A percentile compares a stretch with the other conserved stretches of the same genome.
Evolutionary conservation across 2,329 filamentous ascomycete species (phyloP).

Genomic region (Alternaria alternata): DNA sequence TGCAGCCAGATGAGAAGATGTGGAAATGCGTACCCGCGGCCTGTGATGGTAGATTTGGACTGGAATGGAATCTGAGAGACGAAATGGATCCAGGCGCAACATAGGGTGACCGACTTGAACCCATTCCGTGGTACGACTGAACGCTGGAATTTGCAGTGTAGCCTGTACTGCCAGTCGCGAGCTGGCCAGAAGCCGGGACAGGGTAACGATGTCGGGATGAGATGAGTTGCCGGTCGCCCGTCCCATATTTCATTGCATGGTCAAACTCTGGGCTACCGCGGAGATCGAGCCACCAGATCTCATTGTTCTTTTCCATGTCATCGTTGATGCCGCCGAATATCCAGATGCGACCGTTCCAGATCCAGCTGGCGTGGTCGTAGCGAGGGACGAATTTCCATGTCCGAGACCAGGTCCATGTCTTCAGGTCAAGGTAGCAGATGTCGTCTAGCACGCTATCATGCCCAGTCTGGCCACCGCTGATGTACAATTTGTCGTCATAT

Average conservation of each 20-base stretch:
- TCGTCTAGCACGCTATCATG: constrained; percentile 94
- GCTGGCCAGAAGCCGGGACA: constrained; percentile 39
- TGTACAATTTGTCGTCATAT: constrained; percentile 95
- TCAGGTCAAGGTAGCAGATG: constrained; percentile 94
- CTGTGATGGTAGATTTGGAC: constrained; percentile 84
- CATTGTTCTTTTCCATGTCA: constrained; percentile 95
- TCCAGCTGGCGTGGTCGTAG: constrained; percentile 94
- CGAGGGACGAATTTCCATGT: constrained; percentile 94
- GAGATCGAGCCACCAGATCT: constrained; percentile 97
- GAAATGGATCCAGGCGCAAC: constrained; percentile 83
- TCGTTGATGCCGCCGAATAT: constrained; percentile 94
- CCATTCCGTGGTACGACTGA: constrained; percentile 60
- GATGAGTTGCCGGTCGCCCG: constrained; percentile 53
- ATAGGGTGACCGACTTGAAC: constrained; percentile 57
- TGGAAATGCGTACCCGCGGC: constrained; percentile 95
- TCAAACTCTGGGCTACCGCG: constrained; percentile 89
- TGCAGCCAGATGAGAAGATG: constrained; percentile 88
- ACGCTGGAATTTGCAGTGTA: constrained; percentile 80
- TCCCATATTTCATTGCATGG: constrained; percentile 68
- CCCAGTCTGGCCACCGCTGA: constrained; percentile 94
- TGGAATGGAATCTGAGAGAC: constrained; percentile 86
- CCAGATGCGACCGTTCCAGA: constrained; percentile 93
- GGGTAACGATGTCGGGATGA: constrained; percentile 45
- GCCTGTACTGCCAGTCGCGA: constrained; percentile 52
- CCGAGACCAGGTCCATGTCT: constrained; percentile 97